Evolutionary conservation across 352 stramenopile genomes (phyloP).

Genomic region (Lagenidium sp.): DNA sequence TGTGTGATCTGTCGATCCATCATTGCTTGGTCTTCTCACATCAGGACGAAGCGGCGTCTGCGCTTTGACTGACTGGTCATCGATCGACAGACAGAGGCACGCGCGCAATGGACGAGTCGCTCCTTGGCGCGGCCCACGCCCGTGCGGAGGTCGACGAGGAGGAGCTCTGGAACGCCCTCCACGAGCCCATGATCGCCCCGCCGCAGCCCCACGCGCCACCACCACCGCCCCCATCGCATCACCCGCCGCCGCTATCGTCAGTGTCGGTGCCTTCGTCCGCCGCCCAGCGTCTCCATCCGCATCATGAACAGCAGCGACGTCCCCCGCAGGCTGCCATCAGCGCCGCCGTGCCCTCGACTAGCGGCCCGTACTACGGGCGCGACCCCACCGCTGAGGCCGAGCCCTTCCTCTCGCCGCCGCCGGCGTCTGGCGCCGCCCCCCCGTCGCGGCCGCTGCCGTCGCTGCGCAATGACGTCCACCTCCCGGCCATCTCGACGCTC

Average conservation of each 20-base stretch:
- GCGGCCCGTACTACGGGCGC: no score
- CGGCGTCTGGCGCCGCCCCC: background rate
- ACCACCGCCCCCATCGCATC: no score
- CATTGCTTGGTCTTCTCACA: no score
- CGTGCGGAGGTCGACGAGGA: constrained; percentile 38
- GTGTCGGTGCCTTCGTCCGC: no score
- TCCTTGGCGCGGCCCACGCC: constrained; percentile 24
- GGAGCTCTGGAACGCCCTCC: constrained; percentile 73
- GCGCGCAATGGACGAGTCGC: constrained; percentile 62
- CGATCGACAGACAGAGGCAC: background rate
- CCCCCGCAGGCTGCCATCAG: no score
- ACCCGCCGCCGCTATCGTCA: no score
- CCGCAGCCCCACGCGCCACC: background rate
- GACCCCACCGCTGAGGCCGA: constrained; percentile 2
- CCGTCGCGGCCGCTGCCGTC: constrained; percentile 33
- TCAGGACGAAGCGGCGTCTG: constrained; percentile 5
- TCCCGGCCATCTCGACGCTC: constrained; percentile 68
- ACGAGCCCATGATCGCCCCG: constrained; percentile 11
- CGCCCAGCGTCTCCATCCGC: no score
- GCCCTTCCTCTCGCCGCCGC: no score
- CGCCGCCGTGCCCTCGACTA: no score
- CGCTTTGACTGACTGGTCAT: background rate
- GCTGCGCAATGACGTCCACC: constrained; percentile 56
- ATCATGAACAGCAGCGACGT: no score
- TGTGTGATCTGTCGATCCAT: no score